Base-by-base conservation (phyloP, 441 rosid species). In the Euphorbia schlechtendalii region DNA sequence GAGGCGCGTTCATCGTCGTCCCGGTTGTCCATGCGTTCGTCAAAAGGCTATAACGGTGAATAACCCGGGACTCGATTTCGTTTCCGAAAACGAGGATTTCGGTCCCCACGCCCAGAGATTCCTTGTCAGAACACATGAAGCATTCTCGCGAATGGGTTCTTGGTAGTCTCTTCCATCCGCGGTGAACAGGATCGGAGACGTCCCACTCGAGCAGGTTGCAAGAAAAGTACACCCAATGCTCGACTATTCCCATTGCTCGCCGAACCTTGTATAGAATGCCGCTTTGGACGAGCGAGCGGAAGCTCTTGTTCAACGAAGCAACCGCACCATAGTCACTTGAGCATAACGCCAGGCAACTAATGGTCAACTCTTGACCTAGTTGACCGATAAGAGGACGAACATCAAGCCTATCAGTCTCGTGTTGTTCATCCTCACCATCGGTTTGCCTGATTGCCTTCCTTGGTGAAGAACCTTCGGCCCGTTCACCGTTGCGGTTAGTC, bases 61-160 rank as follows among this genome's bases (percentile, higher is more conserved):
- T 77, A 34, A 80, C 81, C 61, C 79, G 78, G 1, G 82, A 74
- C 4, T 53, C 59, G 59, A 86, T 75, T 65, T 85, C 97, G 84
- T 74, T 82, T 61, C 93, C 96, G 53, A 90, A 88, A 72, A 90
- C 90, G 64, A 90, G 90, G 54, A 90, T 72, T 48, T 90, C 97
- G 0, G 88, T 86, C 69, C 96, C 94, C 14, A 90, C 94, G 0
- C 87, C 90, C 62, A 90, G 74, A 1, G 96, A 87, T 69, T 90
- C 96, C 77, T 87, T 87, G 73, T 90, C 95, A 0, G 95, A 80
- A 48, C 75, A 77, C 86, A 69, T 76, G 71, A 84, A 86, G 64
- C 86, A 86, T 40, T 86, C 89, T 60, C 84, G 80, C 56, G 83
- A 68, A 34, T 73, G 71, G 85, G 88, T 81, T 48, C 66, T 77